phyloP scores from a whole-genome alignment of 176 grass and related monocot species.

The Musa acuminata region DNA sequence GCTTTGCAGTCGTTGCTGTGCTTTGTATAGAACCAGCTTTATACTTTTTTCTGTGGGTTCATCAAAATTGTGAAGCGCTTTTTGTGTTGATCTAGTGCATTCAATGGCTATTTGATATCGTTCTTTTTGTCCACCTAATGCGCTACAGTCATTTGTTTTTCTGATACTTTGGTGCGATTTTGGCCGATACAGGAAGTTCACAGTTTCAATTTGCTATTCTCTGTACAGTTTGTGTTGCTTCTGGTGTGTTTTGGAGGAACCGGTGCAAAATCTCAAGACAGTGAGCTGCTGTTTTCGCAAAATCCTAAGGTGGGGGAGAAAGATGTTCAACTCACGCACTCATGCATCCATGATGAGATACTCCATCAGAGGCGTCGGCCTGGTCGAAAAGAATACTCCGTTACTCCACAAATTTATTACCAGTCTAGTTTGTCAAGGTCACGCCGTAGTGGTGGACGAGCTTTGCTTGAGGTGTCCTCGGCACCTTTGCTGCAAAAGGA shows the following conservation, averaged over 20 bases:
- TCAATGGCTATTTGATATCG: background rate
- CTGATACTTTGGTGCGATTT: background rate
- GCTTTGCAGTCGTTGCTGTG: too few species aligned
- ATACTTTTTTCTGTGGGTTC: too few species aligned
- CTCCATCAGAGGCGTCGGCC: constrained; percentile 63
- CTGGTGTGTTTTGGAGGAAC: constrained; percentile 37
- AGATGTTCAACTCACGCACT: constrained; percentile 73
- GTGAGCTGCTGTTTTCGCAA: constrained; percentile 23
- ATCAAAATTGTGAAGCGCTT: background rate
- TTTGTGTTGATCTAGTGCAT: background rate
- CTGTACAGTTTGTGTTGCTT: constrained; percentile 73
- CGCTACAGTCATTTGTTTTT: background rate
- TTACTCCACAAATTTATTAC: constrained; percentile 84
- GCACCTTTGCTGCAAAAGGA: constrained; percentile 25
- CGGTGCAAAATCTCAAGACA: constrained; percentile 32
- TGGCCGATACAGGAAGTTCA: background rate
- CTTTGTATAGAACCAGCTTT: too few species aligned
- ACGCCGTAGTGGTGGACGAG: constrained; percentile 38
- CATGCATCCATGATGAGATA: constrained; percentile 97
- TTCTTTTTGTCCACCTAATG: constrained; percentile 3
- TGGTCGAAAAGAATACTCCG: constrained; percentile 79
- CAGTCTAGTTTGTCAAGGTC: constrained; percentile 17
- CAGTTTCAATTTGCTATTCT: background rate
- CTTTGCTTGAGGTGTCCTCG: constrained; percentile 44
- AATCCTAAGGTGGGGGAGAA: constrained; percentile 41